Evolutionary conservation across 148 eudicot genomes (phyloP).

Genomic region (Camellia lanceoleosa): DNA sequence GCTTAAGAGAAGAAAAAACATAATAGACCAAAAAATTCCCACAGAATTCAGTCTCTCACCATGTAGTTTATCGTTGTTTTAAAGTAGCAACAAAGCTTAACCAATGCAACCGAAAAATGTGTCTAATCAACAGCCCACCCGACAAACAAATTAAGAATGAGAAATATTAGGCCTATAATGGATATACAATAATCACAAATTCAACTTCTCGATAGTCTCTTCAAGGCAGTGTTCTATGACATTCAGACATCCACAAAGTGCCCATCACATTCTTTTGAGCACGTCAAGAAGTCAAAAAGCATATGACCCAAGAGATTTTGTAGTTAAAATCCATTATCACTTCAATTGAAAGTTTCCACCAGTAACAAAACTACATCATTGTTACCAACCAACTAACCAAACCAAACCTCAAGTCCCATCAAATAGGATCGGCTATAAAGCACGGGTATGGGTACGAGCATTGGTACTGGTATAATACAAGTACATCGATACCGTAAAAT

Average conservation of each 20-base stretch:
- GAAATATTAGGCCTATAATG: neutral
- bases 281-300: neutral
- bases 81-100: neutral
- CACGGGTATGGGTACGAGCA: no score
- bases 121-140: neutral
- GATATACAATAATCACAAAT: neutral
- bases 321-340: neutral
- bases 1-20: neutral
- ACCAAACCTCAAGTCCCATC: no score
- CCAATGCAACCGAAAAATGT: neutral
- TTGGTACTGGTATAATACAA: no score
- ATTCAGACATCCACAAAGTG: neutral
- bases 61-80: neutral
- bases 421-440: no score
- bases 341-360: neutral
- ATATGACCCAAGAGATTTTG: neutral
- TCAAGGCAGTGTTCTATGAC: neutral
- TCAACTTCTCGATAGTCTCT: neutral
- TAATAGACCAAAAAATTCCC: neutral
- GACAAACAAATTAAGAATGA: neutral
- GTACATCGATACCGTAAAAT: no score
- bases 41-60: neutral
- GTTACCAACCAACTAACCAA: no score
- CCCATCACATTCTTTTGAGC: constrained; percentile 11
- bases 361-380: neutral